Conservation (phyloP, 108 stramenopile genomes). For the Pseudonitzschia delicatissima region DNA sequence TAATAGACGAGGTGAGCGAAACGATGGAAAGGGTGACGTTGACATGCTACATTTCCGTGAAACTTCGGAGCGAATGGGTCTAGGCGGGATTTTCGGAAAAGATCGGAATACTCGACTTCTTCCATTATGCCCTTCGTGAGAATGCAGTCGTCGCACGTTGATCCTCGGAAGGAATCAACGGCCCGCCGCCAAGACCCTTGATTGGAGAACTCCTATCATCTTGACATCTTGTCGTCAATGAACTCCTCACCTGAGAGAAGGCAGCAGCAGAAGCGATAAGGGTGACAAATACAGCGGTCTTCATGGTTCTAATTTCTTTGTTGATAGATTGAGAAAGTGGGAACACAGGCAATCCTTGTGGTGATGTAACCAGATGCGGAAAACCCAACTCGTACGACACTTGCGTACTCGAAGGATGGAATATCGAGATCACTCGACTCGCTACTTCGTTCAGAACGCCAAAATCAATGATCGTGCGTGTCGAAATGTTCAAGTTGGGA, state of each 20-base stretch:
- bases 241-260: slow-evolving; percentile 57
- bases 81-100: no score
- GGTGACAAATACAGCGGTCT: slow-evolving; percentile 47
- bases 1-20: slow-evolving; percentile 3
- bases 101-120: no score
- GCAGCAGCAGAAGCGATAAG: slow-evolving; percentile 50
- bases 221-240: neutral
- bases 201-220: neutral
- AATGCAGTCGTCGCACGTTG: no score
- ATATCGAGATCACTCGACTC: no score
- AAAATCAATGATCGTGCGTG: no score
- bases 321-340: slow-evolving; percentile 2
- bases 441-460: neutral
- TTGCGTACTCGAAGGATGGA: no score
- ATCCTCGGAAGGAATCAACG: neutral
- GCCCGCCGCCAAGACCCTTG: neutral
- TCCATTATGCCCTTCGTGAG: no score
- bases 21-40: no score
- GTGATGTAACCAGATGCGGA: no score
- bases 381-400: no score
- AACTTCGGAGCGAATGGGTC: no score
- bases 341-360: neutral
- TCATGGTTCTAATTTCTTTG: slow-evolving; percentile 42
- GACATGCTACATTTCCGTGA: no score
- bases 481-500: slow-evolving; percentile 8